A percentile compares a stretch with the other conserved stretches of the same genome.
These are phyloP conservation scores for Crithidia thermophila DNA, from an alignment of 208 protist genomes.

Conservation along the genomic window DNA sequence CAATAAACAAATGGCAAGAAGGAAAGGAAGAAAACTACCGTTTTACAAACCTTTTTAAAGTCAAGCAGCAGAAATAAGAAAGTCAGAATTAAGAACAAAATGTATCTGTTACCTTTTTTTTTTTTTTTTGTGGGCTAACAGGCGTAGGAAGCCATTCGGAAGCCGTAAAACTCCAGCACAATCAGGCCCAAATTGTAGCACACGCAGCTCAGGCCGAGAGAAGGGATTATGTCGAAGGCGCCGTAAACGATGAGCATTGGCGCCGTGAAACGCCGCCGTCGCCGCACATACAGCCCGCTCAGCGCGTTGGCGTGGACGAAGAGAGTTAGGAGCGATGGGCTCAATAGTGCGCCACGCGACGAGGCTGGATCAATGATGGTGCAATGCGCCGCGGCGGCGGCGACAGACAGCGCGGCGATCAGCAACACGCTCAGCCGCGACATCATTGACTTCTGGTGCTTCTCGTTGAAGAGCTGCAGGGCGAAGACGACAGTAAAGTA, in stretches of 20 bases:
- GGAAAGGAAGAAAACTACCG: background rate
- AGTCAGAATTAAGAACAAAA: background rate
- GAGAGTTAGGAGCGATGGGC: constrained; percentile 44
- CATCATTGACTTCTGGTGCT: constrained; percentile 46
- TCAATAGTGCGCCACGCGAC: constrained; percentile 29
- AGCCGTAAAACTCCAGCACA: constrained; percentile 7
- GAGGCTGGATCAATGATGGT: constrained; percentile 43
- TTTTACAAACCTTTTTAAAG: too few relatives aligned
- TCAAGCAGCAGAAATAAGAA: background rate
- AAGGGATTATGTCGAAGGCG: constrained; percentile 63
- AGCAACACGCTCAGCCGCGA: constrained; percentile 34
- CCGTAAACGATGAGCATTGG: constrained; percentile 67
- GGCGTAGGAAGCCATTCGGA: constrained; percentile 4
- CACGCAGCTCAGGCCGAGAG: constrained; percentile 45
- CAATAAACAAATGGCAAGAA: background rate
- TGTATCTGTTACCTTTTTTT: background rate
- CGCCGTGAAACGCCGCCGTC: constrained; percentile 27
- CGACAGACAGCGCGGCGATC: constrained; percentile 29
- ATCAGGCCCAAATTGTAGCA: constrained; percentile 35
- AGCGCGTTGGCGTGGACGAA: constrained; percentile 52
- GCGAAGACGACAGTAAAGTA: constrained; percentile 29
- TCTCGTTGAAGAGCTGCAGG: constrained; percentile 50
- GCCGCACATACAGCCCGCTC: constrained; percentile 32
- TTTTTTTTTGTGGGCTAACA: constrained; percentile 7
- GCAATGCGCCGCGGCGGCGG: constrained; percentile 44